phyloP scores from a whole-genome alignment of 73 alveolate genomes.

The Paramecium pentaurelia region DNA sequence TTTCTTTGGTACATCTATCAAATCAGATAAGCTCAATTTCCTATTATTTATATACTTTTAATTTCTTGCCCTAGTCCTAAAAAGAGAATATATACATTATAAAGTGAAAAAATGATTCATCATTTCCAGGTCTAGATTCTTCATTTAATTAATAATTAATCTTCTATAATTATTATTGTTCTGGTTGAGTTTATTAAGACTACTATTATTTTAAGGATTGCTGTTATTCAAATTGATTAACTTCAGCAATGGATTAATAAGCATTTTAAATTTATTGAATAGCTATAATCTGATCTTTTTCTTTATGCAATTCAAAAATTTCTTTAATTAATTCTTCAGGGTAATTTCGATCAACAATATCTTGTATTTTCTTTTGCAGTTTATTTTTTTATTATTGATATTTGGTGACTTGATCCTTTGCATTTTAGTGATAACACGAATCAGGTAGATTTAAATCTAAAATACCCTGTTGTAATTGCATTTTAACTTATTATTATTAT shows the following conservation, averaged over 20 bases:
- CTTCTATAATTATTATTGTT: background rate
- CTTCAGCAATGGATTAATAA: conserved; percentile 10
- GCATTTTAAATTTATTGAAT: conserved; percentile 5
- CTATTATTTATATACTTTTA: background rate
- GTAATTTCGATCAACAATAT: background rate
- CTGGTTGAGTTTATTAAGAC: background rate
- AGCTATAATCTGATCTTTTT: background rate
- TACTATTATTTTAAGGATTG: background rate
- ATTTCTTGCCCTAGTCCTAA: background rate
- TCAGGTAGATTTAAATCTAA: background rate
- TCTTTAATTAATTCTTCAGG: background rate
- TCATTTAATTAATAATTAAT: background rate
- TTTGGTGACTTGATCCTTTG: background rate
- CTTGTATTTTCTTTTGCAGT: background rate
- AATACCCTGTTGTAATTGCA: background rate
- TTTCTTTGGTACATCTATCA: background rate
- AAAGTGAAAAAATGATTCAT: conserved; percentile 34
- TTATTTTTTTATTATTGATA: background rate
- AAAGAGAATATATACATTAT: background rate
- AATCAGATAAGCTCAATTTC: background rate
- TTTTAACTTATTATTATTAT: background rate
- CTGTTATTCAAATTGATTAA: background rate
- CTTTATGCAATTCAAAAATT: background rate
- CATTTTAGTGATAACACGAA: background rate
- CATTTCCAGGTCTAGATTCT: conserved; percentile 12